Conservation (phyloP, 495 filamentous ascomycete species). For the Recurvomyces mirabilis region DNA sequence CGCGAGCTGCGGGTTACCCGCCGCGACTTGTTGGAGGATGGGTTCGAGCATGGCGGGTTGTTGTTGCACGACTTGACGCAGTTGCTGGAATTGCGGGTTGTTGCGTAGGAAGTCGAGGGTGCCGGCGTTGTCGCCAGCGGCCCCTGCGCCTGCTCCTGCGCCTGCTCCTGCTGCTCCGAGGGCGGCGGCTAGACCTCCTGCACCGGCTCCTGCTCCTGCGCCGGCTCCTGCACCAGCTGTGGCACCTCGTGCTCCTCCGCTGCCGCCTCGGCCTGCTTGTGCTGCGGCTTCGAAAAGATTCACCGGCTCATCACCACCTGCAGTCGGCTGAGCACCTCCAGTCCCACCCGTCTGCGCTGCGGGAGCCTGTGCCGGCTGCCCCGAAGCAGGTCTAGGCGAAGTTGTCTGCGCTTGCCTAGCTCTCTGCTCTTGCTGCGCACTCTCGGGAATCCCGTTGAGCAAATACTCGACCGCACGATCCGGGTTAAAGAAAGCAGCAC, state of each 20-base stretch:
- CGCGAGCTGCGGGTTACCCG: constrained; percentile 88
- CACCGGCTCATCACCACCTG: constrained; percentile 56
- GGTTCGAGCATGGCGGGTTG: constrained; percentile 97
- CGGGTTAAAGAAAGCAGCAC: constrained; percentile 91
- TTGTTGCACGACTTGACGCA: constrained; percentile 91
- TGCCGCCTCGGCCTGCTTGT: constrained; percentile 46
- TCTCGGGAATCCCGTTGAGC: constrained; percentile 81
- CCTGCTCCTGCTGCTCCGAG: too few species aligned
- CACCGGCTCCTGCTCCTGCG: constrained; percentile 27
- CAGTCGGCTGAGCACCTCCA: constrained; percentile 11
- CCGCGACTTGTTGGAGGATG: constrained; percentile 90
- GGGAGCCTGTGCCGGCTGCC: constrained; percentile 20
- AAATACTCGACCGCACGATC: constrained; percentile 96
- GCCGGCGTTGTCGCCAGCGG: constrained; percentile 34
- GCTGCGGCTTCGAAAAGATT: constrained; percentile 95
- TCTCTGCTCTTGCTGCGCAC: constrained; percentile 57
- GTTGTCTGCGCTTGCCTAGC: constrained; percentile 5
- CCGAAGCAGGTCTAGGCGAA: constrained; percentile 17
- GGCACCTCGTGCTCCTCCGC: constrained; percentile 12
- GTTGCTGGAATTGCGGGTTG: constrained; percentile 94
- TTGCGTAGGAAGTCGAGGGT: constrained; percentile 92
- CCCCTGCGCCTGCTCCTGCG: constrained; percentile 28
- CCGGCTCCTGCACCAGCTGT: constrained; percentile 21
- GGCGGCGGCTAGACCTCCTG: constrained; percentile 43
- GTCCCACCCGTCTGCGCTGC: constrained; percentile 17